Evolutionary conservation across 306 rosid genomes (phyloP).

Genomic region (Fragaria iinumae): DNA sequence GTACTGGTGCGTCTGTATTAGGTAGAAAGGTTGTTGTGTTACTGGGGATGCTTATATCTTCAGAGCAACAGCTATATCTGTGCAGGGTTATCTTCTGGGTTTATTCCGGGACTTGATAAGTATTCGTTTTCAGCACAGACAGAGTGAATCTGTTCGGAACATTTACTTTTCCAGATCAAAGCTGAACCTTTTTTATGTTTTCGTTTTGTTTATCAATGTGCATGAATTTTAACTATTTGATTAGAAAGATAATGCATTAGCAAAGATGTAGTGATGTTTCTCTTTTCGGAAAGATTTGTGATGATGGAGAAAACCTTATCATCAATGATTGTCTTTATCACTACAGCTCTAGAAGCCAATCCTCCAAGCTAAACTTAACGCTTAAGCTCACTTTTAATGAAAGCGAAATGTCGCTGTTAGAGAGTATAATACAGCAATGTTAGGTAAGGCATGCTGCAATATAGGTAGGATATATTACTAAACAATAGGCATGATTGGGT

Average conservation of each 20-base stretch:
- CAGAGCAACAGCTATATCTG: conserved; percentile 41
- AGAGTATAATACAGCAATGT: conserved; percentile 6
- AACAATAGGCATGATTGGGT: conserved; percentile 8
- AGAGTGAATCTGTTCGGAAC: background rate
- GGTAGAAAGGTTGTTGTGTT: conserved; percentile 14
- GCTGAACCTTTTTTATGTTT: background rate
- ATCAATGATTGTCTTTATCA: background rate
- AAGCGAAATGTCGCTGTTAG: conserved; percentile 17
- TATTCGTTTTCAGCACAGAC: background rate
- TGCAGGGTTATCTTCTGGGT: conserved; percentile 10
- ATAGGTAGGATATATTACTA: conserved; percentile 12
- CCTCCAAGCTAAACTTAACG: background rate
- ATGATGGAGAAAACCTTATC: background rate
- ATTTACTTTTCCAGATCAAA: background rate
- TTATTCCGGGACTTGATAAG: background rate
- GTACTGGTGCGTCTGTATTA: background rate
- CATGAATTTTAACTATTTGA: background rate
- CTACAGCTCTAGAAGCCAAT: background rate
- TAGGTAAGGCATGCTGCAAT: conserved; percentile 32
- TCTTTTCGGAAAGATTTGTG: background rate
- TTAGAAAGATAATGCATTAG: background rate
- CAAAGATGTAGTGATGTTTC: background rate
- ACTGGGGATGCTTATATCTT: background rate
- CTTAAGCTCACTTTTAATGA: conserved; percentile 11
- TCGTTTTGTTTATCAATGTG: background rate